Conservation (phyloP, 768 basidiomycete species). For the Mycena belliarum region DNA sequence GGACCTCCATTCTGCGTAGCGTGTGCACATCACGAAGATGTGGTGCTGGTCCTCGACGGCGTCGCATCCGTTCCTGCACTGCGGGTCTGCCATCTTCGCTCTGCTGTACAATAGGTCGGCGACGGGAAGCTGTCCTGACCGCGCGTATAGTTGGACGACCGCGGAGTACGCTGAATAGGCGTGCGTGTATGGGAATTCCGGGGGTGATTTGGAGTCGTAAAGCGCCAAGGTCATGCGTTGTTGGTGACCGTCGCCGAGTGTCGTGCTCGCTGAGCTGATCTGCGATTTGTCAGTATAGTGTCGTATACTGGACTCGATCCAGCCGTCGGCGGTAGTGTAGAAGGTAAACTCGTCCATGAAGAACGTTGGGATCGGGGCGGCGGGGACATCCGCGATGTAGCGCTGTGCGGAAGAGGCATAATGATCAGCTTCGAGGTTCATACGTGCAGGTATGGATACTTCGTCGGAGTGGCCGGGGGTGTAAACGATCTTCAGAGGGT, state of each 20-base stretch:
- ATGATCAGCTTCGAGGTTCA: conserved; percentile 9
- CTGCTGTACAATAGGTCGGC: background rate
- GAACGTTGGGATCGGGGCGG: conserved; percentile 16
- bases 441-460: background rate
- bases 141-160: conserved; percentile 22
- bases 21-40: background rate
- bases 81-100: background rate
- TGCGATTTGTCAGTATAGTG: background rate
- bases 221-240: background rate
- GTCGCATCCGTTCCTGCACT: background rate
- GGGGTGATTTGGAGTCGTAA: conserved; percentile 3
- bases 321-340: background rate
- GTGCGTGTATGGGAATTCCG: conserved; percentile 17
- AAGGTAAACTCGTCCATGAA: conserved; percentile 15
- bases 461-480: conserved; percentile 1
- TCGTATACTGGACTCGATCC: conserved; percentile 7
- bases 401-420: conserved; percentile 9
- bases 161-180: conserved; percentile 23
- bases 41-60: background rate
- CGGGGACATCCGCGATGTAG: background rate
- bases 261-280: background rate
- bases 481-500: background rate
- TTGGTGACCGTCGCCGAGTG: background rate
- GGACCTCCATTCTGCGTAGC: background rate
- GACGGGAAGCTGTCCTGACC: conserved; percentile 24